Evolutionary conservation across 192 early-diverging fungal species (phyloP).

Genomic region (Podila epigama): DNA sequence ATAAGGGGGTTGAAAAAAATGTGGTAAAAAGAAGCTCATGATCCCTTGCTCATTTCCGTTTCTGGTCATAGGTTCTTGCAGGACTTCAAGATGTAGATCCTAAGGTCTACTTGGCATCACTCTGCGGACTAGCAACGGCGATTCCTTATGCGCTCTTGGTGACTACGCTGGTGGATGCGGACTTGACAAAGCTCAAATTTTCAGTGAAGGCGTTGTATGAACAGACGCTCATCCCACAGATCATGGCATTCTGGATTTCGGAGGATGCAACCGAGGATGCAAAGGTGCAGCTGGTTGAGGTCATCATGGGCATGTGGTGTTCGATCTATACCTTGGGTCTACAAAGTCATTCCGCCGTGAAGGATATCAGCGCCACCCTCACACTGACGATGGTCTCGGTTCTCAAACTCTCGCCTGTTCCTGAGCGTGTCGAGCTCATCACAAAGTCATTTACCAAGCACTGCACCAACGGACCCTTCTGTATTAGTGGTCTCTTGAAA

Average conservation of each 20-base stretch:
- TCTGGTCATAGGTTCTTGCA: slow-evolving; percentile 16
- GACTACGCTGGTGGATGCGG: slow-evolving; percentile 34
- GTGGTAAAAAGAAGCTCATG: not conserved
- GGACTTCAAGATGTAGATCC: slow-evolving; percentile 48
- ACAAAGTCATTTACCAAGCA: slow-evolving; percentile 45
- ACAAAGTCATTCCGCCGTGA: slow-evolving; percentile 30
- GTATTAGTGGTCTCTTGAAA: slow-evolving; percentile 37
- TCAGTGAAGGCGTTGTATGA: slow-evolving; percentile 40
- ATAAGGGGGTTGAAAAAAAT: not conserved
- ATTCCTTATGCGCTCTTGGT: slow-evolving; percentile 41
- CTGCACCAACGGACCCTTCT: slow-evolving; percentile 40
- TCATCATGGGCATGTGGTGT: slow-evolving; percentile 49
- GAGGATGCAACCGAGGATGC: slow-evolving; percentile 29
- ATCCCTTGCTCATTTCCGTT: not conserved
- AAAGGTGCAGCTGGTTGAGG: slow-evolving; percentile 34
- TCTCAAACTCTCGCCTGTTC: slow-evolving; percentile 21
- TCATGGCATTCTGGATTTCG: slow-evolving; percentile 49
- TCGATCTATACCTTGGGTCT: slow-evolving; percentile 42
- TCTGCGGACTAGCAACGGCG: slow-evolving; percentile 36
- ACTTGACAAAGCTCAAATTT: slow-evolving; percentile 36
- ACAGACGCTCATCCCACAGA: slow-evolving; percentile 49
- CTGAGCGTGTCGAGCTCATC: slow-evolving; percentile 39
- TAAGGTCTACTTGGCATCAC: slow-evolving; percentile 37
- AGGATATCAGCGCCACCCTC: slow-evolving; percentile 42
- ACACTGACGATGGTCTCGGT: slow-evolving; percentile 41